A percentile compares a stretch with the other conserved stretches of the same genome.
Evolutionary conservation across 768 basidiomycete species (phyloP).

Genomic region (Termitomyces sp.): DNA sequence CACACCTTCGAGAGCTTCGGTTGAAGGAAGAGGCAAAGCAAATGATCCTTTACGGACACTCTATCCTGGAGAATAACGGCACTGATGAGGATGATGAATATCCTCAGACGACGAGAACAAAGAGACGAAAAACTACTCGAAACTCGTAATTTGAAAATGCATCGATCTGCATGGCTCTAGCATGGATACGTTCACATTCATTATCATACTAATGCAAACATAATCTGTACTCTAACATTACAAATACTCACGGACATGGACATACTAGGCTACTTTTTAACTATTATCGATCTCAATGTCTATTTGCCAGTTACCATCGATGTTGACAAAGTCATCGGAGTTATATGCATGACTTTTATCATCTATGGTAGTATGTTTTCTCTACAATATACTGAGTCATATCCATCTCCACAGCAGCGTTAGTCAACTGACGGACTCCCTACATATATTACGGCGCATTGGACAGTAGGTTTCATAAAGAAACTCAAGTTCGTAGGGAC

Average conservation of each 20-base stretch:
- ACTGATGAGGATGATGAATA: constrained; percentile 51
- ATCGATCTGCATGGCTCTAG: not conserved
- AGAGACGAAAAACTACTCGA: constrained; percentile 23
- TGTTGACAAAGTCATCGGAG: not conserved
- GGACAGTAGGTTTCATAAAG: too few species aligned
- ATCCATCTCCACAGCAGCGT: too few species aligned
- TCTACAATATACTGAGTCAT: not conserved
- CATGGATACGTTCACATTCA: not conserved
- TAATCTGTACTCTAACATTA: not conserved
- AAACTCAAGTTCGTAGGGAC: too few species aligned
- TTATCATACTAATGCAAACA: not conserved
- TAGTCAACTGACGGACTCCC: too few species aligned
- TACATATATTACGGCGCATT: too few species aligned
- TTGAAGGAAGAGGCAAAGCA: constrained; percentile 52
- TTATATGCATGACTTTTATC: not conserved
- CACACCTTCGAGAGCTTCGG: constrained; percentile 55
- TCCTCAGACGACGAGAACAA: constrained; percentile 24
- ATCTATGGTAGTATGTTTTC: not conserved
- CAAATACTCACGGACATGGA: not conserved
- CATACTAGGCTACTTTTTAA: not conserved
- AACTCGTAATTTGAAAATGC: constrained; percentile 1
- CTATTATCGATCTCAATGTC: not conserved
- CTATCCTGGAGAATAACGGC: constrained; percentile 28
- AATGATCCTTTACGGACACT: constrained; percentile 21
- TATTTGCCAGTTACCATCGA: not conserved